phyloP scores from a whole-genome alignment of 257 asterid genomes.

The Cynanchum wilfordii region DNA sequence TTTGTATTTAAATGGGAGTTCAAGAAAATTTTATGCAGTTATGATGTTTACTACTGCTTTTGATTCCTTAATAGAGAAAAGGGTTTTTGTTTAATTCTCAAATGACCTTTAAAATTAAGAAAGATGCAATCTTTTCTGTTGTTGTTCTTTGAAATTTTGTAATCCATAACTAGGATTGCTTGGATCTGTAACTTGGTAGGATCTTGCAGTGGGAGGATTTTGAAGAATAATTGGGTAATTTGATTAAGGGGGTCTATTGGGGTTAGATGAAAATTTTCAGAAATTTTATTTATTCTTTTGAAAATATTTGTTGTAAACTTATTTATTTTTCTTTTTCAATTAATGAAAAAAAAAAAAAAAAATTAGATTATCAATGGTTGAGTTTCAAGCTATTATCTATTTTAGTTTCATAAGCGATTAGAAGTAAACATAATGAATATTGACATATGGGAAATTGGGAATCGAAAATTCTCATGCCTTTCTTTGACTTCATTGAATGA shows the following conservation, averaged over 20 bases:
- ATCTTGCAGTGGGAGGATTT: background rate
- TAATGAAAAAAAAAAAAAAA: too few relatives aligned
- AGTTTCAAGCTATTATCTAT: background rate
- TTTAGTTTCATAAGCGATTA: background rate
- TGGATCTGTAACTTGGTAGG: background rate
- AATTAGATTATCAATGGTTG: too few relatives aligned
- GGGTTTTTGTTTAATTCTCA: background rate
- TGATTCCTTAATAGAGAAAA: background rate
- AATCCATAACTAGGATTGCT: background rate
- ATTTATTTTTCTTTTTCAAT: too few relatives aligned
- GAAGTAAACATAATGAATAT: too few relatives aligned
- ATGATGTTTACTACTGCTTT: background rate
- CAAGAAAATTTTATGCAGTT: background rate
- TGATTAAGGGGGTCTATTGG: too few relatives aligned
- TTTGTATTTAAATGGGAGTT: background rate
- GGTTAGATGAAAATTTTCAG: too few relatives aligned
- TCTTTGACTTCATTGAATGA: background rate
- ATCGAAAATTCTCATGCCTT: background rate
- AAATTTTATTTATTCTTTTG: too few relatives aligned
- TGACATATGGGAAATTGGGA: too few relatives aligned
- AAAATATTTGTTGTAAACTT: too few relatives aligned
- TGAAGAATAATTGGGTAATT: background rate
- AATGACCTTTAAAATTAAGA: background rate
- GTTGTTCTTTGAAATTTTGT: background rate
- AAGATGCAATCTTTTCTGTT: constrained; percentile 8